A percentile compares a stretch with the other conserved stretches of the same genome.
Conservation (phyloP, 257 asterid species). For the Ophiorrhiza pumila region DNA sequence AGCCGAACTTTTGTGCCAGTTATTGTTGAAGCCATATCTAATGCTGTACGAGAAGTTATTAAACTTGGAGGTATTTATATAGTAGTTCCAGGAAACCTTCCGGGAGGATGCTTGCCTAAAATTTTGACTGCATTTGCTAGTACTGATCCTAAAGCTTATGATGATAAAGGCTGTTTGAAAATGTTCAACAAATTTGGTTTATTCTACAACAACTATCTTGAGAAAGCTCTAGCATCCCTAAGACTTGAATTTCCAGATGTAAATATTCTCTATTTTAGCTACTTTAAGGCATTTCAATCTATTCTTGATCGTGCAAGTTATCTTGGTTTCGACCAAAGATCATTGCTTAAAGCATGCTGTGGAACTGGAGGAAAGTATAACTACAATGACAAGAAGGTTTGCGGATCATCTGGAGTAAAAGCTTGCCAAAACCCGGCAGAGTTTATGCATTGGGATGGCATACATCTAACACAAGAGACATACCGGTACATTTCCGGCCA, state of each 20-base stretch:
- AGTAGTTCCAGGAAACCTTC: constrained; percentile 19
- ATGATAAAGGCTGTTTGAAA: constrained; percentile 15
- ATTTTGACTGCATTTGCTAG: background rate
- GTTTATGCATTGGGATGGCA: constrained; percentile 36
- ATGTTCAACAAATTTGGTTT: background rate
- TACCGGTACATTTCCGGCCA: constrained; percentile 18
- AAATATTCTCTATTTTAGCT: background rate
- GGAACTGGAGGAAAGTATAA: constrained; percentile 40
- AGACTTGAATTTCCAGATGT: constrained; percentile 10
- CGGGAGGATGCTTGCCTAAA: constrained; percentile 11
- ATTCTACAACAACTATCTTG: constrained; percentile 2
- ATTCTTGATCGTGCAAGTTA: background rate
- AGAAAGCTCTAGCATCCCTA: constrained; percentile 11
- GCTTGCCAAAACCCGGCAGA: constrained; percentile 18
- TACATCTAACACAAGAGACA: constrained; percentile 29
- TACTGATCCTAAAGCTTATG: constrained; percentile 14
- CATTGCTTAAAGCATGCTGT: constrained; percentile 35
- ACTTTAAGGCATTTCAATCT: background rate
- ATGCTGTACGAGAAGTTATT: constrained; percentile 26
- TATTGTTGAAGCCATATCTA: constrained; percentile 15
- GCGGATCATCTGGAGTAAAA: constrained; percentile 19
- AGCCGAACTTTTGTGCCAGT: constrained; percentile 15
- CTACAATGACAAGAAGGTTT: constrained; percentile 11
- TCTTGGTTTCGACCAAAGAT: constrained; percentile 7
- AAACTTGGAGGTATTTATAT: constrained; percentile 23